Evolutionary conservation across 768 basidiomycete species (phyloP), one percentile per base, ranked within the genome.

Genomic region (Pisolithus orientalis): DNA sequence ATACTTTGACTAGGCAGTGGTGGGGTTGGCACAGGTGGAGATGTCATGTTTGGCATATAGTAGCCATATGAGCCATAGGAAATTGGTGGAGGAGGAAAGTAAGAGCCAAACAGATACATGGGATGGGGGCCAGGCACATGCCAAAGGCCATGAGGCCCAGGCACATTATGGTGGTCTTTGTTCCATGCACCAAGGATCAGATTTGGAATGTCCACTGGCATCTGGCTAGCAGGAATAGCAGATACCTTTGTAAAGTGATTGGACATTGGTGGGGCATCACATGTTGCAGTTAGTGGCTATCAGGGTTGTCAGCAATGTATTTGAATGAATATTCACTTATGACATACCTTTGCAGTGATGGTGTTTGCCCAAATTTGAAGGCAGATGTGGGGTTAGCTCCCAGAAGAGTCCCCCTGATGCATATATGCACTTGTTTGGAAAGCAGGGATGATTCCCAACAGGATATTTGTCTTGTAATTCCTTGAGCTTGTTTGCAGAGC

Each of bases 391-490:
- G 5, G 1, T 38, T 11, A 52, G 45, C 7, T 52, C 39, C 51
- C 45, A 52, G 34, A 47, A 52, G 2, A 27, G 14, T 0, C 44
- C 29, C 7, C 21, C 14, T 11, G 11, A 24, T 0, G 10, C 31
- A 47, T 52, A 52, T 52, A 52, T 52, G 45, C 28, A 25, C 45
- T 46, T 52, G 43, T 37, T 28, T 21, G 45, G 51, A 24, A 52
- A 52, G 16, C 25, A 27, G n/a, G 44, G 51, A 28, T 52, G 21
- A 21, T 21, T 21, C 21, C 21, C 21, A 21, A 21, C 21, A 21
- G 21, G 21, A 21, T 21, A 21, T 21, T 21, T 21, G 21, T 21
- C 21, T 21, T 21, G 21, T 21, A 21, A 21, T 21, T 21, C 21
- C 21, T 21, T 21, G 21, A 21, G 21, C 21, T 21, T 39, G 25